phyloP scores from a whole-genome alignment of 106 monocot genomes.

The Dioscorea dumetorum region DNA sequence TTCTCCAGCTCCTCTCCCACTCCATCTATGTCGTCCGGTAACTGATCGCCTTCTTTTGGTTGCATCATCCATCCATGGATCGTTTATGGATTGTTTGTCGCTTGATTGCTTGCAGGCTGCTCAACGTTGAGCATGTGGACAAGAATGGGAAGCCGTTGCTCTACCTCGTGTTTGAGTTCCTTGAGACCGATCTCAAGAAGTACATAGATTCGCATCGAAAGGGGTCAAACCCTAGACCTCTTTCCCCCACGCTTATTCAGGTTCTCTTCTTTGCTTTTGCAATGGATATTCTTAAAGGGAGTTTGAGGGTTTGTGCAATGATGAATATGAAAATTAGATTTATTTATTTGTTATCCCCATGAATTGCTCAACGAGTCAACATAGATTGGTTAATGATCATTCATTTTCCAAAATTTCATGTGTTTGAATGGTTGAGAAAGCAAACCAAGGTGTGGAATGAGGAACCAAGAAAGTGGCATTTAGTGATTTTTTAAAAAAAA shows the following conservation, averaged over 20 bases:
- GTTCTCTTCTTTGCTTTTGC: constrained; percentile 15
- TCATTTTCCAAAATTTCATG: too few species aligned
- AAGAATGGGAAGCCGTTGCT: constrained; percentile 83
- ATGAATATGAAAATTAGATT: too few species aligned
- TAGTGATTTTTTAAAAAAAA: too few species aligned
- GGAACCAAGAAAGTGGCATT: too few species aligned
- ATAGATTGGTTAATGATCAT: too few species aligned
- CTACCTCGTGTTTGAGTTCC: constrained; percentile 95
- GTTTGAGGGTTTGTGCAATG: too few species aligned
- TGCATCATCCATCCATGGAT: not conserved
- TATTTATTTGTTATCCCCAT: too few species aligned
- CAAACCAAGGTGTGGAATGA: too few species aligned
- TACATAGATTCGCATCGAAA: constrained; percentile 60
- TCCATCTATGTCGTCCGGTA: constrained; percentile 87
- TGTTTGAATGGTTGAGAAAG: too few species aligned
- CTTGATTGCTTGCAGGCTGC: constrained; percentile 29
- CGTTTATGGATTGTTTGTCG: not conserved
- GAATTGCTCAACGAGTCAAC: too few species aligned
- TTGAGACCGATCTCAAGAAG: constrained; percentile 98
- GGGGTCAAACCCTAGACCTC: constrained; percentile 62
- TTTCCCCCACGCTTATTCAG: constrained; percentile 55
- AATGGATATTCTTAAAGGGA: too few species aligned
- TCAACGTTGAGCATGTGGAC: constrained; percentile 79
- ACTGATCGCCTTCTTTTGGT: too few species aligned
- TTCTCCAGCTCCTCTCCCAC: constrained; percentile 88